phyloP scores from a whole-genome alignment of 2,329 filamentous ascomycete species.

The Dothiorella sarmentorum region DNA sequence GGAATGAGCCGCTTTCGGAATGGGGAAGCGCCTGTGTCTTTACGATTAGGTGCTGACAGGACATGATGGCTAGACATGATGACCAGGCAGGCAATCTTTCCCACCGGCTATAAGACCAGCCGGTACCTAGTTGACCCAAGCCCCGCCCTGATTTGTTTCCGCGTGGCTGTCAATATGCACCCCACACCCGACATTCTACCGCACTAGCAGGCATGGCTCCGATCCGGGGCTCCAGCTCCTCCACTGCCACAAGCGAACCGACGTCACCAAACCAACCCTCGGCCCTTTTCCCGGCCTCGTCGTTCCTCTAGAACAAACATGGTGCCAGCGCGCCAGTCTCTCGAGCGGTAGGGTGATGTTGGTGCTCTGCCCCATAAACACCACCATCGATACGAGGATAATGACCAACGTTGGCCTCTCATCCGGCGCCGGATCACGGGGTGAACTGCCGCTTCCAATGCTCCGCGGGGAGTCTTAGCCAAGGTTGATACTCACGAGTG shows the following conservation, averaged over 20 bases:
- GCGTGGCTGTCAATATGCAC: not conserved
- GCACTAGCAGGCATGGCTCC: not conserved
- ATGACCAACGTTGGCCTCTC: not conserved
- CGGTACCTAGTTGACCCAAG: not conserved
- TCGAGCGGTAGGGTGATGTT: not conserved
- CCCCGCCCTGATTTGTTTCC: not conserved
- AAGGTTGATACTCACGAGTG: too few species aligned
- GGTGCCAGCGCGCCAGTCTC: not conserved
- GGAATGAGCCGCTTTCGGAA: not conserved
- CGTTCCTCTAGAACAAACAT: not conserved
- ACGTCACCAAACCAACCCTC: not conserved
- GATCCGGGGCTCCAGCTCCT: constrained; percentile 6
- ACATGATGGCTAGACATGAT: not conserved
- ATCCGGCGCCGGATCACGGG: not conserved
- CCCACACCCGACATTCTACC: not conserved
- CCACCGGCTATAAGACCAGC: not conserved
- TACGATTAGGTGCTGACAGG: not conserved
- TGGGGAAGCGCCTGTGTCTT: not conserved
- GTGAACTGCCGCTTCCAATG: too few species aligned
- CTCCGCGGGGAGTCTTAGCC: too few species aligned
- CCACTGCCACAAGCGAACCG: not conserved
- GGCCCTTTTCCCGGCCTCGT: not conserved
- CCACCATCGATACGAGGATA: too few species aligned
- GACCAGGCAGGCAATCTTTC: not conserved
- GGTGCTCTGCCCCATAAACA: too few species aligned